Base-by-base conservation (phyloP, 768 basidiomycete genomes). In the Bullera alba region DNA sequence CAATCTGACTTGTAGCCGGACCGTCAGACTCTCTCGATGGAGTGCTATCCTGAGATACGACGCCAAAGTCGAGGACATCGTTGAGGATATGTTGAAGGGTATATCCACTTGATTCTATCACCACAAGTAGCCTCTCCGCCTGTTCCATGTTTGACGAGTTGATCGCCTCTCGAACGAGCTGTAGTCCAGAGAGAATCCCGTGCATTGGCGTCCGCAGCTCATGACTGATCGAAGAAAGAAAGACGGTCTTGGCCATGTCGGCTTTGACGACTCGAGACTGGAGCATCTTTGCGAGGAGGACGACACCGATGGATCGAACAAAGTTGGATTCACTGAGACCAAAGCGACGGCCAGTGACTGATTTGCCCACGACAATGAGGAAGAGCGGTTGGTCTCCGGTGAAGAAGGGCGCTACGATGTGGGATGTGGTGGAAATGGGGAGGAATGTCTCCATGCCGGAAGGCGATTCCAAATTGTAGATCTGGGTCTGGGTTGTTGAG, bases 161-260 rank as follows among this genome's bases (percentile, higher is more conserved):
- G 0, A 51, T 32, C 2, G 62, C 49, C 15, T 47, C 36, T n/a
- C 47, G 50, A 4, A 66, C 42, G 7, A 70, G 47, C 32, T 63
- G 42, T 14, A 70, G 47, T 15, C 60, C 60, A 3, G 57, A 46
- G 21, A 63, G 39, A 22, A 70, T 36, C 2, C 63, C 58, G 51
- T 68, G 64, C 53, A 70, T 48, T 0, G 69, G 69, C 1, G 61
- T 64, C 8, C 69, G 50, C 4, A 70, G 51, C 21, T 67, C 68
- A 47, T 70, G 68, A 17, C 48, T 49, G 38, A 70, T 63, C 5
- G 58, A 61, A 1, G 61, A 61, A 12, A 70, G 45, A 38, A 70
- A 67, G 3, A 59, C 49, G 3, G 66, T 63, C 41, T 63, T 63
- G 6, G 57, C 57, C 5, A 53, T 51, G 27, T 70, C 68, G 6